phyloP scores from a whole-genome alignment of 352 stramenopile genomes.

The Achlya hypogyna region DNA sequence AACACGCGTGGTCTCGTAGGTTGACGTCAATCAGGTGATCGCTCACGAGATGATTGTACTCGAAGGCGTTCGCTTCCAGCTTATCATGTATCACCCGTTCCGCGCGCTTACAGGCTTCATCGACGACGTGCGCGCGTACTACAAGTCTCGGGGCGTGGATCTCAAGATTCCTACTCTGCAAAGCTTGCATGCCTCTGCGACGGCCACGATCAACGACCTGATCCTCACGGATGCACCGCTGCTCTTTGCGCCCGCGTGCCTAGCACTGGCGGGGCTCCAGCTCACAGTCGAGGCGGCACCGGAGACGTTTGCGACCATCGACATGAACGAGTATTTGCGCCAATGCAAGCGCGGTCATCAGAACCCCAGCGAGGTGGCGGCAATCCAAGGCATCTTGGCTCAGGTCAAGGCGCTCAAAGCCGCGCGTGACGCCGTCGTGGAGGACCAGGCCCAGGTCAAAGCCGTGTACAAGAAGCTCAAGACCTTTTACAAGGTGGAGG shows the following conservation, averaged over 20 bases:
- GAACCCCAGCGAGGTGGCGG: slow-evolving; percentile 23
- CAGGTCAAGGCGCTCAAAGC: slow-evolving; percentile 30
- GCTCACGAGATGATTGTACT: slow-evolving; percentile 82
- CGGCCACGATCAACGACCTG: slow-evolving; percentile 62
- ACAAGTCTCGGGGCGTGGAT: slow-evolving; percentile 50
- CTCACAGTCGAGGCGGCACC: not conserved
- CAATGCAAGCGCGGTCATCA: slow-evolving; percentile 31
- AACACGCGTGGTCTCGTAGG: slow-evolving; percentile 14
- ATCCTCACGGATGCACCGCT: slow-evolving; percentile 66
- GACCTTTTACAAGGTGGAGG: slow-evolving; percentile 60
- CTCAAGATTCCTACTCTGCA: slow-evolving; percentile 55
- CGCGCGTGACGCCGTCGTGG: slow-evolving; percentile 27
- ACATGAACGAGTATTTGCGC: slow-evolving; percentile 51
- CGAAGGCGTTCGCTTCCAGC: slow-evolving; percentile 79
- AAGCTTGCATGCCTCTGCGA: slow-evolving; percentile 67
- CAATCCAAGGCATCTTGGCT: slow-evolving; percentile 31
- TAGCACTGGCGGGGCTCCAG: slow-evolving; percentile 54
- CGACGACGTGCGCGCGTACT: slow-evolving; percentile 67
- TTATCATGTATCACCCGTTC: slow-evolving; percentile 86
- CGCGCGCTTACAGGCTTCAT: slow-evolving; percentile 72
- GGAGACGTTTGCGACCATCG: not conserved
- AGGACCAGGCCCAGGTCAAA: slow-evolving; percentile 51
- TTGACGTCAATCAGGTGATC: slow-evolving; percentile 82
- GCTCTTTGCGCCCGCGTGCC: slow-evolving; percentile 47
- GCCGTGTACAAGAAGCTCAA: slow-evolving; percentile 85